Conservation (phyloP, 176 grass and related monocot genomes). For the Neostapfia colusana region DNA sequence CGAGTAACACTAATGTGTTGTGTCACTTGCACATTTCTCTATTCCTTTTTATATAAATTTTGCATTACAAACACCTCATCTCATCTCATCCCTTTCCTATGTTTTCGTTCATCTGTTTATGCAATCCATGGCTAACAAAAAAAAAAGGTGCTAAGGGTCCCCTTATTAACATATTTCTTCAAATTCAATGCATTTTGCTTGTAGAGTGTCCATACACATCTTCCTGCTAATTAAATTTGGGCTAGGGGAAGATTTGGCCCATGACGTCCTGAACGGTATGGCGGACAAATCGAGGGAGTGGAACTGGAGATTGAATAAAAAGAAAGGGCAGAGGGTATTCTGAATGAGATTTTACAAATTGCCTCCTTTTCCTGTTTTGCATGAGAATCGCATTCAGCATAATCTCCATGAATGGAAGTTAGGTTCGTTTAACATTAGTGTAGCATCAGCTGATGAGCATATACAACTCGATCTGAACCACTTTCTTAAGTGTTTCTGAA, state of each 20-base stretch:
- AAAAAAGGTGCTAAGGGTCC: too few relatives aligned
- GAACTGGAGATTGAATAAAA: background rate
- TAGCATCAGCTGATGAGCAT: background rate
- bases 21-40: background rate
- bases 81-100: background rate
- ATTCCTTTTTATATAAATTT: background rate
- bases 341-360: slow-evolving; percentile 9
- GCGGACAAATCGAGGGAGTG: background rate
- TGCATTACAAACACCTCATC: background rate
- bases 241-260: background rate
- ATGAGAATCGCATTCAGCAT: background rate
- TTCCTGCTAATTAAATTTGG: background rate
- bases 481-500: slow-evolving; percentile 34
- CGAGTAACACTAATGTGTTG: background rate
- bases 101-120: background rate
- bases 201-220: background rate
- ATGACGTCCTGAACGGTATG: too few relatives aligned
- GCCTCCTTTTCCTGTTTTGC: slow-evolving; percentile 12
- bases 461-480: slow-evolving; percentile 21
- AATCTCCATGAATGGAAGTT: slow-evolving; percentile 7
- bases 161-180: background rate
- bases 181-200: background rate
- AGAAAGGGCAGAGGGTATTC: background rate
- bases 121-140: too few relatives aligned
- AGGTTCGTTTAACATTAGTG: slow-evolving; percentile 20